Evolutionary conservation across 2,329 filamentous ascomycete species (phyloP).

Genomic region (Cercospora canescens): DNA sequence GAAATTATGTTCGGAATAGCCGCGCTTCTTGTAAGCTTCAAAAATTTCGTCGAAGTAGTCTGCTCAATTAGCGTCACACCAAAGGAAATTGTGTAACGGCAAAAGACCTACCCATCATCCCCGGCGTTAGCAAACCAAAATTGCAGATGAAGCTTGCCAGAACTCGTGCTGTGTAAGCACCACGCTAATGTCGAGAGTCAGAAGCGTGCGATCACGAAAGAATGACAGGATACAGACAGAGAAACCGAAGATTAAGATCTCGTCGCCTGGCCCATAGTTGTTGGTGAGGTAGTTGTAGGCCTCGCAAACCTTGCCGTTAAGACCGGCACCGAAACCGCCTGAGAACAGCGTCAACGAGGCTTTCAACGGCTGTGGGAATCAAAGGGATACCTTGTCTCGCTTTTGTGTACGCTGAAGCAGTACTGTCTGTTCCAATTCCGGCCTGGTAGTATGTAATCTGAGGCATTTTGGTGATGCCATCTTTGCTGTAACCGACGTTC

Average conservation of each 20-base stretch:
- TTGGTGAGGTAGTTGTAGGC: conserved; percentile 34
- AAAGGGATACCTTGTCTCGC: conserved; percentile 12
- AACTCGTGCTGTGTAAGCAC: conserved; percentile 35
- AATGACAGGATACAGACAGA: not conserved
- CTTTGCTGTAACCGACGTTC: conserved; percentile 21
- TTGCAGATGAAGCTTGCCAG: conserved; percentile 31
- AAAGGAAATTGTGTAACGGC: too few species aligned
- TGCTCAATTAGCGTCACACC: not conserved
- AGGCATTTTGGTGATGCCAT: conserved; percentile 24
- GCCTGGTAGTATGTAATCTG: conserved; percentile 35
- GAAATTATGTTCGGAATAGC: conserved; percentile 16
- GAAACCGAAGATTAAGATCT: conserved; percentile 37
- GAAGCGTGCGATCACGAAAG: too few species aligned
- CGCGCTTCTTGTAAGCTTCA: conserved; percentile 19
- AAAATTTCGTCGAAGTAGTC: conserved; percentile 23
- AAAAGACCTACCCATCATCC: conserved; percentile 11
- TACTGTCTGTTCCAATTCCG: conserved; percentile 29
- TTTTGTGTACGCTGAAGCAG: conserved; percentile 18
- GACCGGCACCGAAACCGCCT: conserved; percentile 26
- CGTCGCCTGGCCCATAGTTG: conserved; percentile 31
- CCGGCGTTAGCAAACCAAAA: conserved; percentile 28
- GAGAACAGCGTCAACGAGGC: not conserved
- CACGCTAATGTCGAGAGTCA: conserved; percentile 1
- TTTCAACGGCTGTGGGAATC: not conserved
- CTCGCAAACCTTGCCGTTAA: conserved; percentile 22